A percentile compares a stretch with the other conserved stretches of the same genome.
phyloP scores from a whole-genome alignment of 768 basidiomycete species.

The Leccinum rimulosum region DNA sequence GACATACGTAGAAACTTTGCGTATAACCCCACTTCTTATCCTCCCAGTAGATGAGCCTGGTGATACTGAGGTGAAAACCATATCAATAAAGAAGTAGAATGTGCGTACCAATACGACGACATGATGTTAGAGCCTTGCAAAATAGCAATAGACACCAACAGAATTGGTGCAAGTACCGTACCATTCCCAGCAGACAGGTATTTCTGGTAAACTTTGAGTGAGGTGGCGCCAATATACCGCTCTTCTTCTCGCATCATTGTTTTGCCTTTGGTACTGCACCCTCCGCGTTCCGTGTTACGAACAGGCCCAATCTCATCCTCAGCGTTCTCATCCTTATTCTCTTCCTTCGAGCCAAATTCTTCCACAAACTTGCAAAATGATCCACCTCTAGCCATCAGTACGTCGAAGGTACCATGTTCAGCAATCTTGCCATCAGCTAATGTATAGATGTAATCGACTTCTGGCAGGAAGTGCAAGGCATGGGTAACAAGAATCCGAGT shows the following conservation, averaged over 20 bases:
- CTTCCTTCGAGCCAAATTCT: conserved; percentile 46
- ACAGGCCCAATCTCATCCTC: conserved; percentile 28
- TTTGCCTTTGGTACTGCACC: not conserved
- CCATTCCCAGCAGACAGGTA: conserved; percentile 76
- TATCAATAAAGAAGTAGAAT: not conserved
- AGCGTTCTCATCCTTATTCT: conserved; percentile 33
- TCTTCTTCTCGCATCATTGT: not conserved
- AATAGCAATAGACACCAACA: conserved; percentile 58
- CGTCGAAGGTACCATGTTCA: conserved; percentile 76
- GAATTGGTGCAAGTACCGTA: conserved; percentile 57
- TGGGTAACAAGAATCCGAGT: conserved; percentile 91
- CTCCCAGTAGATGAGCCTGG: conserved; percentile 75
- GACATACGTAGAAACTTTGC: conserved; percentile 68
- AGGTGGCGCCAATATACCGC: not conserved
- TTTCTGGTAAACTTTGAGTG: conserved; percentile 33
- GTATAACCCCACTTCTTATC: conserved; percentile 52
- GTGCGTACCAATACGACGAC: conserved; percentile 66
- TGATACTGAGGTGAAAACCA: not conserved
- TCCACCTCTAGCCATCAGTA: conserved; percentile 61
- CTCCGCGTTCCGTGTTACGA: conserved; percentile 21
- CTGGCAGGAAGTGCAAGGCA: conserved; percentile 84
- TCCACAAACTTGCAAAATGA: conserved; percentile 71
- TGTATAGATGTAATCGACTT: conserved; percentile 83
- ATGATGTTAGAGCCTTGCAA: conserved; percentile 72
- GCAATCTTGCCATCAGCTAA: conserved; percentile 73